Percentiles rank a stretch among this genome's conserved stretches.
Evolutionary conservation across 108 stramenopile genomes (phyloP).

Genomic region (Stephanodiscus triporus): DNA sequence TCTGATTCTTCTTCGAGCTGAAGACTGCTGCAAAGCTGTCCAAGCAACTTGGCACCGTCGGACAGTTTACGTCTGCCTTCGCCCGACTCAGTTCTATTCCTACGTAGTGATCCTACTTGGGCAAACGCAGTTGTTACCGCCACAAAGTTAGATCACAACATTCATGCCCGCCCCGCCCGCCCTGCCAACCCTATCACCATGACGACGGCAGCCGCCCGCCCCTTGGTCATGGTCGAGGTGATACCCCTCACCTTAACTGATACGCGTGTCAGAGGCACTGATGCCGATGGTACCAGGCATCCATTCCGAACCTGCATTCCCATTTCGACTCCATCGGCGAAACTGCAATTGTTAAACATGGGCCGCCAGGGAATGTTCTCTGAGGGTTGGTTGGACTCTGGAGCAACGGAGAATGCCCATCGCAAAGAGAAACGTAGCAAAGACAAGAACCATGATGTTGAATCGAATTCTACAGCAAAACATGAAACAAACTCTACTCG

Average conservation of each 20-base stretch:
- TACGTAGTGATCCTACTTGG: too few species aligned
- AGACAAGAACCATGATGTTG: not conserved
- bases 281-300: not conserved
- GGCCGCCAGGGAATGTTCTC: constrained; percentile 28
- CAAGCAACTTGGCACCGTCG: constrained; percentile 18
- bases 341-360: constrained; percentile 44
- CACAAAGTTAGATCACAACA: too few species aligned
- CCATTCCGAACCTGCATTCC: not conserved
- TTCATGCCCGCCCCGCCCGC: too few species aligned
- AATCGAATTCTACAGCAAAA: not conserved
- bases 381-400: constrained; percentile 25
- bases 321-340: constrained; percentile 42
- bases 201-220: constrained; percentile 2
- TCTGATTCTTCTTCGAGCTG: constrained; percentile 13
- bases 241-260: constrained; percentile 22
- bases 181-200: too few species aligned
- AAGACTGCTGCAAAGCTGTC: constrained; percentile 16
- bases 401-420: constrained; percentile 8
- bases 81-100: too few species aligned
- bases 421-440: not conserved
- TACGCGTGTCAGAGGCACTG: not conserved
- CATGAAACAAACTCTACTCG: not conserved
- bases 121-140: too few species aligned
- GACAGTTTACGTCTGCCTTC: too few species aligned
- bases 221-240: constrained; percentile 45